Evolutionary conservation across 2,329 filamentous ascomycete species (phyloP), one percentile per base, ranked within the genome.

Genomic region (Botrytis deweyae): DNA sequence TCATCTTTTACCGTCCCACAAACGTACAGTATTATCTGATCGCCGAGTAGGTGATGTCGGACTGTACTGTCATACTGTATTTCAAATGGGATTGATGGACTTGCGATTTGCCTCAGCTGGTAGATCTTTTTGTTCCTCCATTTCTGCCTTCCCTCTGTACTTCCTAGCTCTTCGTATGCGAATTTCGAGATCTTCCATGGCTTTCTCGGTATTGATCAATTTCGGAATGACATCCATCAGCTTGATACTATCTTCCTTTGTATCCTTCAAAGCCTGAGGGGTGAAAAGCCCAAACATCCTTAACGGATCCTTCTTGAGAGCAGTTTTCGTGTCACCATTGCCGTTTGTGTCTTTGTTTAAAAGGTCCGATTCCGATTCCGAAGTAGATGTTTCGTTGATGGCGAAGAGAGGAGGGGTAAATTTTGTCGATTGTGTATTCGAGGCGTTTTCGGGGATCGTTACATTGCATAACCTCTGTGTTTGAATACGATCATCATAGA

Each of bases 401-500:
- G 42, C 40, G 46, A 70, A 70, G n/a, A 44, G 25, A n/a, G 59
- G 55, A 72, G 69, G 46, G 90, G 80, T 20, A 49, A 25, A 70
- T 36, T 64, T 64, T 73, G 33, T 68, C 59, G 46, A 66, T 44
- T 66, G 75, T 63, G 58, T 70, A 63, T 70, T 49, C 16, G 69
- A 65, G 69, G 69, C 69, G 59, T 72, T 65, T 72, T 72, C 69
- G 62, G 68, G 71, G 22, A 76, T 70, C 46, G 83, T 78, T 73
- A 80, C 79, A 91, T 77, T 72, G 73, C 79, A 80, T 73, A 82
- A 81, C 70, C 87, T 83, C 36, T 82, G 82, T 4, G 91, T 91
- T 80, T 89, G 89, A 89, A 93, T 93, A 65, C 92, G 87, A 76
- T 89, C 87, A 81, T 95, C 92, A 80, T 93, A 95, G 79, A 88